These are phyloP conservation scores for Hericium rajendrae DNA, from an alignment of 768 basidiomycete species.

Conservation along the genomic window DNA sequence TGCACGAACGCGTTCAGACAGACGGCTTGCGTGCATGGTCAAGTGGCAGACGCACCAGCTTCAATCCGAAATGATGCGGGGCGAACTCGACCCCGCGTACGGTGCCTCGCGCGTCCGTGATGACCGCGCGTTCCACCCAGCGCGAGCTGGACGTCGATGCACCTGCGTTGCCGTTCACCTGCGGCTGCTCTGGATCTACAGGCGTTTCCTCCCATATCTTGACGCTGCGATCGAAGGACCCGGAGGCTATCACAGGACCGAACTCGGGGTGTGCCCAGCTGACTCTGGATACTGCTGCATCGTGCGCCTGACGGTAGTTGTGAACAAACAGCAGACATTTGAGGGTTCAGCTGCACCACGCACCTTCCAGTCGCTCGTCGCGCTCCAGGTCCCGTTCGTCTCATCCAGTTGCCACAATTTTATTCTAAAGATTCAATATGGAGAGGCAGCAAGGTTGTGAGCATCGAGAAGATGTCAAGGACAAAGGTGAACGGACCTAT, in stretches of 20 bases:
- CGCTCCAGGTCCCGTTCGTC: constrained; percentile 58
- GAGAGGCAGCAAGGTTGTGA: background rate
- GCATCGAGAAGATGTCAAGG: constrained; percentile 6
- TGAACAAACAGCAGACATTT: constrained; percentile 1
- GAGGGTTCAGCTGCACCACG: constrained; percentile 12
- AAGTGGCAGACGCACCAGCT: constrained; percentile 47
- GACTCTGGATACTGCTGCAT: constrained; percentile 76
- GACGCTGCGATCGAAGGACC: constrained; percentile 84
- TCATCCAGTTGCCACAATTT: constrained; percentile 83
- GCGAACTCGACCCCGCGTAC: constrained; percentile 83
- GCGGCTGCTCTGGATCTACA: constrained; percentile 18
- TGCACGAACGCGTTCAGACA: constrained; percentile 19
- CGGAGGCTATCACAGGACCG: constrained; percentile 77
- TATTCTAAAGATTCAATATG: constrained; percentile 39
- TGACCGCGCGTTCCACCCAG: constrained; percentile 67
- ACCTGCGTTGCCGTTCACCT: constrained; percentile 18
- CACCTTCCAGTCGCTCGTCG: constrained; percentile 90
- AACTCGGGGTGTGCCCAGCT: constrained; percentile 93
- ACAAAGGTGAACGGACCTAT: constrained; percentile 38
- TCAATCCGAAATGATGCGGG: constrained; percentile 80
- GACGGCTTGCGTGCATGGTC: background rate
- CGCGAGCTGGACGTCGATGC: constrained; percentile 22
- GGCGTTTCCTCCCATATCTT: constrained; percentile 81
- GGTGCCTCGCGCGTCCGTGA: constrained; percentile 80
- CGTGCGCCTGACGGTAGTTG: constrained; percentile 63